Percentiles rank a stretch among this genome's conserved stretches.
Conservation (phyloP, 768 basidiomycete species). For the Tylopilus plumbeoviolaceoides region DNA sequence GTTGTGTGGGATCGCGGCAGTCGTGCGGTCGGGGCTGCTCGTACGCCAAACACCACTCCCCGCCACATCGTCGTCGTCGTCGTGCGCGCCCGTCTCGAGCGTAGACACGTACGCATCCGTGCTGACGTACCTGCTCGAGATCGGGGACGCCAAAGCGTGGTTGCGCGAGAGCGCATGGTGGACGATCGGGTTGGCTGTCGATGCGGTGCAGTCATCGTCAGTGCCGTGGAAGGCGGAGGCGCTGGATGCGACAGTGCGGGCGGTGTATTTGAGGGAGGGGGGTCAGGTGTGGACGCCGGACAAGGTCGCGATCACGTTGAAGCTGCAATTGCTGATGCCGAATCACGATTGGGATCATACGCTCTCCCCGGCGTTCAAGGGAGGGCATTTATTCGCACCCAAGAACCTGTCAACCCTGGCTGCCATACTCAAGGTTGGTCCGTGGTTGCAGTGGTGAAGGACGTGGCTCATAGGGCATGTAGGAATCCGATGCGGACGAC, state of each 20-base stretch:
- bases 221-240: slow-evolving; percentile 73
- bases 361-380: slow-evolving; percentile 74
- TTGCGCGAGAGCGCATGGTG: slow-evolving; percentile 90
- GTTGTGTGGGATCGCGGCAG: slow-evolving; percentile 81
- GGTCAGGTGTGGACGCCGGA: slow-evolving; percentile 73
- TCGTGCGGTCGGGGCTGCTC: slow-evolving; percentile 82
- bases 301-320: slow-evolving; percentile 76
- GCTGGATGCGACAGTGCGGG: slow-evolving; percentile 44
- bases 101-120: slow-evolving; percentile 55
- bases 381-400: slow-evolving; percentile 59
- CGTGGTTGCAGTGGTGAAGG: neutral
- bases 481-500: slow-evolving; percentile 60
- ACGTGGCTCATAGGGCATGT: slow-evolving; percentile 8
- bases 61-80: slow-evolving; percentile 40
- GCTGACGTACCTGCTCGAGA: slow-evolving; percentile 53
- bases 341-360: slow-evolving; percentile 63
- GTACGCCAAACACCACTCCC: slow-evolving; percentile 56
- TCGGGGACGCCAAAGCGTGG: slow-evolving; percentile 88
- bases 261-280: slow-evolving; percentile 39
- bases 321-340: slow-evolving; percentile 59
- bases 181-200: slow-evolving; percentile 61
- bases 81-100: slow-evolving; percentile 49
- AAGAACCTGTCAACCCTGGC: slow-evolving; percentile 74
- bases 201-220: slow-evolving; percentile 52
- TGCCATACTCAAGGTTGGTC: slow-evolving; percentile 69